A percentile compares a stretch with the other conserved stretches of the same genome.
phyloP scores from a whole-genome alignment of 2,329 filamentous ascomycete species.

The Hymenoscyphus salicellus region DNA sequence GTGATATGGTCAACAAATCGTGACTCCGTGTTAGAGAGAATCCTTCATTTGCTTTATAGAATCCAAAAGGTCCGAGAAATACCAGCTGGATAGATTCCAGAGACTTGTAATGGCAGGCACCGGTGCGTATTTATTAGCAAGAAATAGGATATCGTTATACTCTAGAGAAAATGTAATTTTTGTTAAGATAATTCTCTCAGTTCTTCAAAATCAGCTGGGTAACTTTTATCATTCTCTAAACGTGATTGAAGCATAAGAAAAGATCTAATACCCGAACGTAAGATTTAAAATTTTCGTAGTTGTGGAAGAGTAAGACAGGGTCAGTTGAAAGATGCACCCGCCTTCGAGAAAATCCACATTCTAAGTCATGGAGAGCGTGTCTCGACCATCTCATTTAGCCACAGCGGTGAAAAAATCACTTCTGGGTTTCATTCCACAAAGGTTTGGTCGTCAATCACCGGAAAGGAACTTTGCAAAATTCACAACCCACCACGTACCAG shows the following conservation, averaged over 20 bases:
- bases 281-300: too few species aligned
- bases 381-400: slow-evolving; percentile 16
- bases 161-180: too few species aligned
- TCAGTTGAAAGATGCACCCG: too few species aligned
- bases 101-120: slow-evolving; percentile 2
- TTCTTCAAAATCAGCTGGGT: too few species aligned
- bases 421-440: slow-evolving; percentile 19
- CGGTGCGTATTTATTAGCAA: slow-evolving; percentile 39
- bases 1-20: too few species aligned
- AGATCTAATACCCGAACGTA: too few species aligned
- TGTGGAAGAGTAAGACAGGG: too few species aligned
- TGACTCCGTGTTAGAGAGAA: too few species aligned
- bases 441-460: slow-evolving; percentile 16
- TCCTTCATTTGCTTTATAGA: neutral
- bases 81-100: neutral
- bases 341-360: slow-evolving; percentile 12
- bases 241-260: too few species aligned
- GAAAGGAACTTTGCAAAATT: slow-evolving; percentile 6
- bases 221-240: too few species aligned
- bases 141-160: slow-evolving; percentile 40
- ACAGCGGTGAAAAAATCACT: slow-evolving; percentile 5
- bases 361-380: slow-evolving; percentile 17
- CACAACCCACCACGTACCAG: slow-evolving; percentile 8
- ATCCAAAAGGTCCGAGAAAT: too few species aligned
- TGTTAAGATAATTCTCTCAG: too few species aligned